Evolutionary conservation across 2,329 filamentous ascomycete species (phyloP).

Genomic region (Cyphellophora attinorum): DNA sequence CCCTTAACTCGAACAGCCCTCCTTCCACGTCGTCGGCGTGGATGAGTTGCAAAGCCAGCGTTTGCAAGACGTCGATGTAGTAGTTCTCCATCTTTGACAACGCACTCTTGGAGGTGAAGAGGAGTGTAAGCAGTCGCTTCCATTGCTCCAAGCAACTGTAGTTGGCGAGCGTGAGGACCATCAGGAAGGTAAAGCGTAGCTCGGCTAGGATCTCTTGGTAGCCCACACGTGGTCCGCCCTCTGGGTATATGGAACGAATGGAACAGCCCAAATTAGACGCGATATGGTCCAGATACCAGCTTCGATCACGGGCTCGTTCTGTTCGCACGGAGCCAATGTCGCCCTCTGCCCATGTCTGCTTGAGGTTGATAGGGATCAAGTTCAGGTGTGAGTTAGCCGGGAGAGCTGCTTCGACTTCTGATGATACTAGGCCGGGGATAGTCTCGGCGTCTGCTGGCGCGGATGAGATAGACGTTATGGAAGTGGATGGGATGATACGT

Average conservation of each 20-base stretch:
- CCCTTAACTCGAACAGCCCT: slow-evolving; percentile 50
- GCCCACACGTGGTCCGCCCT: slow-evolving; percentile 17
- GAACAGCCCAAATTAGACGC: slow-evolving; percentile 29
- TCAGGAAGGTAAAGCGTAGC: slow-evolving; percentile 53
- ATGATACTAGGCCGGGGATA: slow-evolving; percentile 45
- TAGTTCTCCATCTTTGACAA: slow-evolving; percentile 38
- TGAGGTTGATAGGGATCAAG: slow-evolving; percentile 51
- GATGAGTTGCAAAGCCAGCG: slow-evolving; percentile 43
- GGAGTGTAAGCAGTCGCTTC: slow-evolving; percentile 48
- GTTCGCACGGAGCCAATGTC: slow-evolving; percentile 54
- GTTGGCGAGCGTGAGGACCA: slow-evolving; percentile 55
- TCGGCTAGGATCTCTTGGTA: slow-evolving; percentile 43
- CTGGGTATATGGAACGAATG: no score
- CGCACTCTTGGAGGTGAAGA: slow-evolving; percentile 48
- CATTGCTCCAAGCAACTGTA: slow-evolving; percentile 58
- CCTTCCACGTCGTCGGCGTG: slow-evolving; percentile 51
- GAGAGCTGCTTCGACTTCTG: slow-evolving; percentile 11
- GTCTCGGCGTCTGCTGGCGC: slow-evolving; percentile 38
- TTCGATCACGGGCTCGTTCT: slow-evolving; percentile 52
- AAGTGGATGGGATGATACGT: slow-evolving; percentile 16
- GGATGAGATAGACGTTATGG: slow-evolving; percentile 48
- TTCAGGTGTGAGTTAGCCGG: slow-evolving; percentile 36
- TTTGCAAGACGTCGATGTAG: slow-evolving; percentile 41
- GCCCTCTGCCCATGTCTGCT: slow-evolving; percentile 52
- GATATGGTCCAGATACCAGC: slow-evolving; percentile 50